Conservation (phyloP, 1,284 basidiomycete genomes). For the Cystodermella granulosa region DNA sequence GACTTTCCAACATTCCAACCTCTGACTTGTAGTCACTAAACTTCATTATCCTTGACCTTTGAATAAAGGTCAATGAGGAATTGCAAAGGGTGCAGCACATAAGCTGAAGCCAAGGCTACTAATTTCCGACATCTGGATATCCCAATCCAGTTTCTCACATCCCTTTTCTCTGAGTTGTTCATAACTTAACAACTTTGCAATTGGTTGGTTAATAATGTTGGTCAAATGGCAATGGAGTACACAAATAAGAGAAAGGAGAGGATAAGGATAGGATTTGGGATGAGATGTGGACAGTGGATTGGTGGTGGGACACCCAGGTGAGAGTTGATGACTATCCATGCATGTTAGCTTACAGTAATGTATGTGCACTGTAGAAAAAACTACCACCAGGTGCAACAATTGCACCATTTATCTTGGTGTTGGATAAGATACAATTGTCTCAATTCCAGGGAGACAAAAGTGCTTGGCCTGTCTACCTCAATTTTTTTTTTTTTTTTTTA, state of each 20-base stretch:
- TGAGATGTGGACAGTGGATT: slow-evolving; percentile 29
- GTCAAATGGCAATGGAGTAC: neutral
- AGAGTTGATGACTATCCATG: slow-evolving; percentile 3
- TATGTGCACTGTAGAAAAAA: neutral
- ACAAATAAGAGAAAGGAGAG: slow-evolving; percentile 13
- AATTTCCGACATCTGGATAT: neutral
- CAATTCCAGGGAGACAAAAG: slow-evolving; percentile 34
- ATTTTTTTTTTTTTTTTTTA: too few species aligned
- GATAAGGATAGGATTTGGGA: slow-evolving; percentile 7
- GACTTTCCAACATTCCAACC: neutral
- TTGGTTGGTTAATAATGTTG: neutral
- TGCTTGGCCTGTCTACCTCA: slow-evolving; percentile 40
- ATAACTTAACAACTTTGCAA: neutral
- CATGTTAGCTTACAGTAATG: neutral
- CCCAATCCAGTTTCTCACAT: neutral
- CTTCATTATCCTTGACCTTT: neutral
- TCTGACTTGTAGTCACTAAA: neutral
- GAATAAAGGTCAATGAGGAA: neutral
- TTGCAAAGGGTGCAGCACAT: neutral
- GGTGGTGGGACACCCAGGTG: slow-evolving; percentile 33
- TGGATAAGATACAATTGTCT: slow-evolving; percentile 35
- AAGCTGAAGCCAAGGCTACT: neutral
- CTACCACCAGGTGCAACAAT: slow-evolving; percentile 9
- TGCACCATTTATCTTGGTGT: slow-evolving; percentile 12
- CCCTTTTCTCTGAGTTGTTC: too few species aligned